Base-by-base conservation (phyloP, 306 rosid species). In the Medicago ruthenica region DNA sequence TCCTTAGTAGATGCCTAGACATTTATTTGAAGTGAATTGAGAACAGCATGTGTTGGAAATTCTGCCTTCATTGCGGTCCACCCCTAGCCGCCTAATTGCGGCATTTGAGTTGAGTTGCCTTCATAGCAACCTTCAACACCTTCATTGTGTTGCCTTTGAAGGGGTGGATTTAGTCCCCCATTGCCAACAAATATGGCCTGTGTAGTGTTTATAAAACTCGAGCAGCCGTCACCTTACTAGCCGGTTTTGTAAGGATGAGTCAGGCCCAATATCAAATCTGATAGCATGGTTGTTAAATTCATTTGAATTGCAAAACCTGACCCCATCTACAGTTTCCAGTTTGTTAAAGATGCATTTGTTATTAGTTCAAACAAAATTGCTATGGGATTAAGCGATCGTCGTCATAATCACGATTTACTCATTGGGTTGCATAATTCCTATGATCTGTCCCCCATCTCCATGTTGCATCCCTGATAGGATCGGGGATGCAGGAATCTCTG, bases 1-100 rank as follows among this genome's bases (percentile, higher is more conserved):
- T 68, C 37, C 41, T 42, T 57, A 42, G 44, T 76, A 42, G 63
- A 53, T 40, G 66, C 58, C 58, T 51, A 51, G 22, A 51, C 58
- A 9, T 39, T 9, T 22, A 40, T 76, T 45, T 55, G 20, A 24
- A 51, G 58, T 65, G 31, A 82, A 59, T 22, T 71, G 41, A 60
- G 48, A 63, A 8, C 42, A 14, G 7, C 51, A 65, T 17, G 48
- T 34, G 37, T 34, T 34, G 37, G 37, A 34, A 34, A 34, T 34
- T 34, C 37, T 6, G 37, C 37, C 37, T 34, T 34, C 36, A 31
- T 4, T 31, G 36, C 2, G 36, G 36, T 31, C 36, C 36, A 2
- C 36, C 6, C 36, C 36, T 31, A 31, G 5, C 36, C 36, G 6
- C 36, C 6, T 31, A 31, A 31, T 31, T 31, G 36, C 6, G 36